Evolutionary conservation across 495 filamentous ascomycete species (phyloP).

Genomic region (Daldinia childiae): DNA sequence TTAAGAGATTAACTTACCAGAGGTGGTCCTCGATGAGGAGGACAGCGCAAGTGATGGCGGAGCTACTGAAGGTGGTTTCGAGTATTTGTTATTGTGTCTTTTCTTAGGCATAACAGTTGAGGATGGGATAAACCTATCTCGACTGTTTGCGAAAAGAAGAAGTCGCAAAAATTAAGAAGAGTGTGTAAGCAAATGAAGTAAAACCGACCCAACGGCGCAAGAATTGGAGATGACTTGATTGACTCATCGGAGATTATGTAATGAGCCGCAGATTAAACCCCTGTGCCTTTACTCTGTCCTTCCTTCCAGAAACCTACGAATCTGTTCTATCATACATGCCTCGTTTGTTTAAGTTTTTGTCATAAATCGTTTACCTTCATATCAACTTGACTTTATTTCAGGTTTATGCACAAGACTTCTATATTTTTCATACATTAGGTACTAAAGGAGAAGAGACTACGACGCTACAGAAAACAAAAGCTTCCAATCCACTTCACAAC

Average conservation of each 20-base stretch:
- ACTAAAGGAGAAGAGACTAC: background rate
- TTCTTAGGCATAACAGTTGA: conserved; percentile 64
- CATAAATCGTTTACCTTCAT: too few species aligned
- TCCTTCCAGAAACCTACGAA: background rate
- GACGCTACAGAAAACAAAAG: background rate
- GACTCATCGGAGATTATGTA: conserved; percentile 14
- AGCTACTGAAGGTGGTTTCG: conserved; percentile 62
- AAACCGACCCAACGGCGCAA: background rate
- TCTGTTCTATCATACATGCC: too few species aligned
- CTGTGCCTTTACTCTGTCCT: background rate
- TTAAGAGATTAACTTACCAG: conserved; percentile 16
- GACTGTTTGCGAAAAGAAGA: conserved; percentile 32
- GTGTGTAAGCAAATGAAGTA: background rate
- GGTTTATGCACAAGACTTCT: background rate
- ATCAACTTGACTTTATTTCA: background rate
- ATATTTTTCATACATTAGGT: too few species aligned
- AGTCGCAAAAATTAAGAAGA: conserved; percentile 11
- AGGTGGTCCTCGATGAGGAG: conserved; percentile 40
- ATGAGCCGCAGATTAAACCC: background rate
- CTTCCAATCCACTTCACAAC: background rate
- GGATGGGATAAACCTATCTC: conserved; percentile 16
- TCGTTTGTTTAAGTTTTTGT: too few species aligned
- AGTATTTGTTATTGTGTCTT: conserved; percentile 56
- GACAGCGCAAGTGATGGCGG: conserved; percentile 54
- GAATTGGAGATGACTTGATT: conserved; percentile 15